Conservation (phyloP, 192 early-diverging fungal species). For the Coemansia sp. region DNA sequence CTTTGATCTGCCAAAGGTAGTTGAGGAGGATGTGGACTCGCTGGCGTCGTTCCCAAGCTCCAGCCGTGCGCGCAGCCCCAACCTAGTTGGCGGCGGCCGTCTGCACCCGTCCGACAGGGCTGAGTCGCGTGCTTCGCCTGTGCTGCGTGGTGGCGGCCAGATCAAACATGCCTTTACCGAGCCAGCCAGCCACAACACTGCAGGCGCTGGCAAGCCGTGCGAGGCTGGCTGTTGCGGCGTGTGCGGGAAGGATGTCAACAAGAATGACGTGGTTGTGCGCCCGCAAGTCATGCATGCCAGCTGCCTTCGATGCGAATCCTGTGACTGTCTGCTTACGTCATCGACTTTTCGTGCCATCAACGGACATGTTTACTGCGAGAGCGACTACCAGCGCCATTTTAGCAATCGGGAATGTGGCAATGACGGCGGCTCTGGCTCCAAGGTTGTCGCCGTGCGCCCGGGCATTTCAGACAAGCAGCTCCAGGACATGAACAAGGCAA, state of each 20-base stretch:
- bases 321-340: conserved; percentile 46
- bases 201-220: conserved; percentile 7
- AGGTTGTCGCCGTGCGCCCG: conserved; percentile 24
- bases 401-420: neutral
- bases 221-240: conserved; percentile 44
- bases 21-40: conserved; percentile 51
- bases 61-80: conserved; percentile 19
- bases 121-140: conserved; percentile 9
- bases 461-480: conserved; percentile 41
- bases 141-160: conserved; percentile 34
- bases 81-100: conserved; percentile 34
- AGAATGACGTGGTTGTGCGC: conserved; percentile 39
- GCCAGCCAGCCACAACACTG: neutral
- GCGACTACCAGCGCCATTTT: conserved; percentile 42
- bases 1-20: conserved; percentile 44
- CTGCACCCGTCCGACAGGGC: neutral
- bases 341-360: conserved; percentile 48
- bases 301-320: conserved; percentile 50
- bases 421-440: neutral
- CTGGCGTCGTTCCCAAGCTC: conserved; percentile 38
- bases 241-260: conserved; percentile 39
- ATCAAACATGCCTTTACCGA: conserved; percentile 14
- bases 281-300: conserved; percentile 50
- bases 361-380: conserved; percentile 50
- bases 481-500: conserved; percentile 41